Conservation (phyloP, 1,284 basidiomycete species). For the Melampsora larici-populina region DNA sequence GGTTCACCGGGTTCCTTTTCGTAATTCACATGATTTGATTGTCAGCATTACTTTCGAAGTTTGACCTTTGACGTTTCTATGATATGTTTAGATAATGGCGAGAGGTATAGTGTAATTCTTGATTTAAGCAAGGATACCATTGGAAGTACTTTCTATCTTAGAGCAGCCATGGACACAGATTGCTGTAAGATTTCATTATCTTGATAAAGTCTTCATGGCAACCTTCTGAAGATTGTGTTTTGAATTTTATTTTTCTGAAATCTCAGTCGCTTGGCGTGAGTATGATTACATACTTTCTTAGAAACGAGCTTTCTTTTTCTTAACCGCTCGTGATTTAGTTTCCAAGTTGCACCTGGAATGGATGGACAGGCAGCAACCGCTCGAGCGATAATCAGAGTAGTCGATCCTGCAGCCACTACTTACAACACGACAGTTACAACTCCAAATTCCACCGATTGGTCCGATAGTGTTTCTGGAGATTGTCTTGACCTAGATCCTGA, state of each 20-base stretch:
- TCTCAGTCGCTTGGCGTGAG: neutral
- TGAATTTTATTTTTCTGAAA: neutral
- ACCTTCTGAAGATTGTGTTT: neutral
- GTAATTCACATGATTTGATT: neutral
- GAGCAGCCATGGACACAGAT: slow-evolving; percentile 37
- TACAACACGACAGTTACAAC: neutral
- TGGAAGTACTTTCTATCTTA: slow-evolving; percentile 31
- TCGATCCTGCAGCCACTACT: neutral
- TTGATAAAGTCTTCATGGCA: neutral
- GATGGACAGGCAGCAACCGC: neutral
- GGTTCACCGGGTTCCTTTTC: slow-evolving; percentile 3
- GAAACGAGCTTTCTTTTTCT: no score
- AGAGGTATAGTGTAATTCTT: slow-evolving; percentile 36
- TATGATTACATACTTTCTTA: neutral
- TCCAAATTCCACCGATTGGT: slow-evolving; percentile 5
- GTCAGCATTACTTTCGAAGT: neutral
- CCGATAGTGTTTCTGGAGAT: neutral
- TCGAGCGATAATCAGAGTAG: neutral
- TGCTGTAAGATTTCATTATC: slow-evolving; percentile 19
- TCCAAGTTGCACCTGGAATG: slow-evolving; percentile 6
- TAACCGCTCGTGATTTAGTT: neutral
- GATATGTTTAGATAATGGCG: slow-evolving; percentile 12
- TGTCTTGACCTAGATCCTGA: slow-evolving; percentile 16
- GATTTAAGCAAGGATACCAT: slow-evolving; percentile 5
- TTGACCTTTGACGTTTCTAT: neutral